Evolutionary conservation across 225 moss, liverwort and hornwort genomes (phyloP), one percentile per base, ranked within the genome.

Genomic region (Straminergon stramineum): DNA sequence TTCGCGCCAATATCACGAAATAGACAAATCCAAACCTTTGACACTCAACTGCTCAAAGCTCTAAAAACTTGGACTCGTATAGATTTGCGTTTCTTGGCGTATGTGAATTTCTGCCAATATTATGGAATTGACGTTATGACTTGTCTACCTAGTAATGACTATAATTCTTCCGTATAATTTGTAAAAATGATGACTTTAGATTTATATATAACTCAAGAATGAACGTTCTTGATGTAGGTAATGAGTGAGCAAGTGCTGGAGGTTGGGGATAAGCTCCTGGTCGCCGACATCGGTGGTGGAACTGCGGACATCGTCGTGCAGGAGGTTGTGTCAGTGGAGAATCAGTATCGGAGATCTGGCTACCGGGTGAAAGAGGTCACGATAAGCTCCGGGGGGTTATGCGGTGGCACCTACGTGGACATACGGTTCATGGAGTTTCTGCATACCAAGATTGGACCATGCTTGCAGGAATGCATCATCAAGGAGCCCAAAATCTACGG

Each of bases 241-340:
- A 79, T 93, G 37, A 80, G n/a, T 56, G 93, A 93, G 66, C 75
- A 91, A 17, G 23, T 3, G 8, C 84, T 92, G 31, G 5, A 28
- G 8, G 87, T 88, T 27, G 97, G 97, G 13, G 94, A 95, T 45
- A 95, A 88, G 82, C 91, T 96, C 66, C 75, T 97, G 68, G 93
- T 97, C 17, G 96, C 94, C 28, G 95, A 97, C 79, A 90, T 91
- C 43, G 96, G 97, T 22, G 93, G 92, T 22, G 93, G 93, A 57
- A 93, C 93, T 45, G 26, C 91, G 5, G 96, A 97, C 87, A 84
- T 95, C 60, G 93, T 93, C 21, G 85, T 95, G 39, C 96, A 94
- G 63, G 91, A 94, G 81, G 93, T 94, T 64, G 89, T 93, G 13
- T 91, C 92, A 1, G 75, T 67, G 10, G 55, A 62, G 34, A 81